Base-by-base conservation (phyloP, 2,329 filamentous ascomycete genomes). In the Trichothecium roseum region DNA sequence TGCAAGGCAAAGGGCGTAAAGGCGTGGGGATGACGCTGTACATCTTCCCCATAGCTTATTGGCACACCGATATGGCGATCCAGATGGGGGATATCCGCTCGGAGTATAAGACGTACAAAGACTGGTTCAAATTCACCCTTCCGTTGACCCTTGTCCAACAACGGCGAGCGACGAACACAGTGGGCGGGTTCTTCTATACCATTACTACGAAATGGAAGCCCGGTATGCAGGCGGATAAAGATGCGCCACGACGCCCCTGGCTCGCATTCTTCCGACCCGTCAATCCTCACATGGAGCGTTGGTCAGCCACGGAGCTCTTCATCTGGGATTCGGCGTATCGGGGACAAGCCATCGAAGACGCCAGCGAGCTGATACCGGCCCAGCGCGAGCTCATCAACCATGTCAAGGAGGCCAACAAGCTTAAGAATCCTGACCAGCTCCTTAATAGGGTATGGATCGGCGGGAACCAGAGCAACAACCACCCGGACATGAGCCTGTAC, bases 151-250 rank as follows among this genome's bases (percentile, higher is more conserved):
- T 14, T 15, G 8, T n/a, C 24, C 5, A 16, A 8, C 30, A 29
- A 30, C 16, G n/a, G n/a, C n/a, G n/a, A n/a, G n/a, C n/a, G n/a
- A n/a, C n/a, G 6, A 57, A 41, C 28, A 58, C 50, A 1, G 42
- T 37, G 14, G 30, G 45, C 2, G 69, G 64, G 0, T 45, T 75
- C 5, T 76, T 74, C 44, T 72, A 71, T 43, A 72, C 68, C 0
- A 52, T 60, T 13, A 55, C 60, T 7, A 57, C 53, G 10, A 47
- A 51, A 1, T 64, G 59, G 58, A 50, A 60, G 28, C 39, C 47
- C 1, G 33, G 36, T 1, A 43, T 34, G 8, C 44, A 41, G n/a
- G 43, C 45, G 1, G 37, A 36, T 9, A 41, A 45, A 1, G 30
- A 37, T 3, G 42, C 44, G 13, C 48, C 43, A 22, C 59, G 63